Conservation (phyloP, 495 filamentous ascomycete species). For the Penicillium cosmopolitanum region DNA sequence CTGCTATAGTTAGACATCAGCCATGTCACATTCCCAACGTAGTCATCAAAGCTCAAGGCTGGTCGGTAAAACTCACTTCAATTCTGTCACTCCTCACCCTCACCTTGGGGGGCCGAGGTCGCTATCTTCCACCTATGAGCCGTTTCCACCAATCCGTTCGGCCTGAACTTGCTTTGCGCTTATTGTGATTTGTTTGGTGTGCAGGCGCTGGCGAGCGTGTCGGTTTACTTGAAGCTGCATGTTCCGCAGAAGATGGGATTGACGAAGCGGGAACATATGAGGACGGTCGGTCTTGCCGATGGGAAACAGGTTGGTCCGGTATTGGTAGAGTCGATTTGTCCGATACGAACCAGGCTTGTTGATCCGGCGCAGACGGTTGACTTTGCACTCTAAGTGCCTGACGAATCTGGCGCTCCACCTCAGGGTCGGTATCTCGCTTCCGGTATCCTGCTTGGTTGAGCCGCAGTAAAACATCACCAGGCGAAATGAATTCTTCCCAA, state of each 20-base stretch:
- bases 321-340: slow-evolving; percentile 25
- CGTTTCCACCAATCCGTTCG: slow-evolving; percentile 24
- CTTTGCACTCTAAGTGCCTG: slow-evolving; percentile 15
- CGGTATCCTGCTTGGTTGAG: slow-evolving; percentile 26
- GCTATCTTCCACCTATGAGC: slow-evolving; percentile 19
- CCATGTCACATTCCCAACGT: too few species aligned
- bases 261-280: slow-evolving; percentile 21
- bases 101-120: slow-evolving; percentile 9
- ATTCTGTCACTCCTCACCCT: slow-evolving; percentile 13
- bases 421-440: slow-evolving; percentile 21
- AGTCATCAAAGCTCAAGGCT: too few species aligned
- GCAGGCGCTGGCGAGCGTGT: slow-evolving; percentile 23
- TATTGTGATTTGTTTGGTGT: slow-evolving; percentile 26
- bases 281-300: slow-evolving; percentile 13
- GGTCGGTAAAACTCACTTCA: too few species aligned
- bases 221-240: slow-evolving; percentile 19
- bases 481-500: slow-evolving; percentile 27
- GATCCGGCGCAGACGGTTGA: slow-evolving; percentile 20
- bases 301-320: too few species aligned
- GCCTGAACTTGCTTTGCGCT: slow-evolving; percentile 25
- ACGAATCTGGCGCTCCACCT: slow-evolving; percentile 21
- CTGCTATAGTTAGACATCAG: too few species aligned
- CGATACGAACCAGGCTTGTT: too few species aligned
- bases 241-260: slow-evolving; percentile 20
- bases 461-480: slow-evolving; percentile 21